Conservation (phyloP, 1,139 yeast genomes). For the Scheffersomyces titani region DNA sequence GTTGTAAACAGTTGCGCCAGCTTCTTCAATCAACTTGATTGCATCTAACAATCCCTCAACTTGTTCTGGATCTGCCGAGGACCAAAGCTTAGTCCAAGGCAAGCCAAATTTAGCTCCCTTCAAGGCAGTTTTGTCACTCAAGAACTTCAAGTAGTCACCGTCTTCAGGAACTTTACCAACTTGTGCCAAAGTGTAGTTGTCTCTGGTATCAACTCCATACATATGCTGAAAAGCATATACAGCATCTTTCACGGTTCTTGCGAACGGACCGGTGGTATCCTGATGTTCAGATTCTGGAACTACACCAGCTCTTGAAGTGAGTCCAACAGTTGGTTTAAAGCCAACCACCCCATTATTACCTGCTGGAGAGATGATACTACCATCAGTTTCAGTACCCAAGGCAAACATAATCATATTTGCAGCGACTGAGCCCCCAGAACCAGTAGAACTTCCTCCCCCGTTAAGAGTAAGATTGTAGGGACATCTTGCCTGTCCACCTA, state of each 20-base stretch:
- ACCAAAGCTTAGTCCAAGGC: constrained; percentile 23
- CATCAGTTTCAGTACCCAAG: constrained; percentile 22
- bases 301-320: constrained; percentile 21
- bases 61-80: constrained; percentile 11
- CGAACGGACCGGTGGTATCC: constrained; percentile 20
- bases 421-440: constrained; percentile 20
- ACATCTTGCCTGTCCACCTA: constrained; percentile 22
- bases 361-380: constrained; percentile 21
- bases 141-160: constrained; percentile 19
- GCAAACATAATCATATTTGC: constrained; percentile 21
- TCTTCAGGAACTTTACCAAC: constrained; percentile 20
- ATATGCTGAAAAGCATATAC: constrained; percentile 21
- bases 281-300: constrained; percentile 24
- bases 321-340: constrained; percentile 22
- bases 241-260: constrained; percentile 22
- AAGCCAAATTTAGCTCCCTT: constrained; percentile 24
- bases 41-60: constrained; percentile 14
- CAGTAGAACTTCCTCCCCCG: constrained; percentile 22
- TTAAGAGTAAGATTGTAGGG: constrained; percentile 20
- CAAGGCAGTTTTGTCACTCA: constrained; percentile 16
- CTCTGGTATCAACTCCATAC: constrained; percentile 21
- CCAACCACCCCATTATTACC: constrained; percentile 20
- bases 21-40: constrained; percentile 13
- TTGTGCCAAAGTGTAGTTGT: constrained; percentile 17
- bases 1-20: constrained; percentile 21